A percentile compares a stretch with the other conserved stretches of the same genome.
Evolutionary conservation across 148 eudicot genomes (phyloP).

Genomic region (Hydrangea macrophylla): DNA sequence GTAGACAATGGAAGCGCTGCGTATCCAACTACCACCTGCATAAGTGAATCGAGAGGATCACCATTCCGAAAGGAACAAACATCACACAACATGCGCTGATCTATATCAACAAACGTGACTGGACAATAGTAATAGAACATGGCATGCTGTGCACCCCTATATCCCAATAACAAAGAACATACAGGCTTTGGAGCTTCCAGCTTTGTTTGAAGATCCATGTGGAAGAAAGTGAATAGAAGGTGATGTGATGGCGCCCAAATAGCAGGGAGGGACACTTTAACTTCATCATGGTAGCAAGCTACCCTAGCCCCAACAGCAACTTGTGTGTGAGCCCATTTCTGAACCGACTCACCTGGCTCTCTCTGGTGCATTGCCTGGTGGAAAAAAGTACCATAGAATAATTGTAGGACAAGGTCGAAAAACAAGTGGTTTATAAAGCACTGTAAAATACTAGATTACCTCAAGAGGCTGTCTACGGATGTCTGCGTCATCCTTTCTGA

Average conservation of each 20-base stretch:
- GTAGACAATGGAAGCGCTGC: constrained; percentile 83
- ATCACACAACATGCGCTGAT: not conserved
- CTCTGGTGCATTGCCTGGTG: constrained; percentile 82
- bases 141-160: not conserved
- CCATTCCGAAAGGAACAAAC: constrained; percentile 10
- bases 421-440: constrained; percentile 3
- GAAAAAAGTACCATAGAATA: constrained; percentile 3
- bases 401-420: not conserved
- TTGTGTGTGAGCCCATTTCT: constrained; percentile 91
- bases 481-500: constrained; percentile 91
- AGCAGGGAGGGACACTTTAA: constrained; percentile 91
- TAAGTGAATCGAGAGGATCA: constrained; percentile 16
- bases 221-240: constrained; percentile 92
- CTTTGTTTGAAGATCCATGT: constrained; percentile 96
- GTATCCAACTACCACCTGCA: constrained; percentile 93
- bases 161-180: constrained; percentile 18
- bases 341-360: constrained; percentile 71
- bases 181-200: constrained; percentile 97
- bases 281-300: constrained; percentile 91
- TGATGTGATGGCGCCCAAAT: constrained; percentile 90
- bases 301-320: constrained; percentile 93
- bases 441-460: constrained; percentile 35
- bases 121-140: not conserved
- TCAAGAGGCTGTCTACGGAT: constrained; percentile 81
- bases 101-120: not conserved